Evolutionary conservation across 2,329 filamentous ascomycete genomes (phyloP), one percentile per base, ranked within the genome.

Genomic region (Claviceps sp.): DNA sequence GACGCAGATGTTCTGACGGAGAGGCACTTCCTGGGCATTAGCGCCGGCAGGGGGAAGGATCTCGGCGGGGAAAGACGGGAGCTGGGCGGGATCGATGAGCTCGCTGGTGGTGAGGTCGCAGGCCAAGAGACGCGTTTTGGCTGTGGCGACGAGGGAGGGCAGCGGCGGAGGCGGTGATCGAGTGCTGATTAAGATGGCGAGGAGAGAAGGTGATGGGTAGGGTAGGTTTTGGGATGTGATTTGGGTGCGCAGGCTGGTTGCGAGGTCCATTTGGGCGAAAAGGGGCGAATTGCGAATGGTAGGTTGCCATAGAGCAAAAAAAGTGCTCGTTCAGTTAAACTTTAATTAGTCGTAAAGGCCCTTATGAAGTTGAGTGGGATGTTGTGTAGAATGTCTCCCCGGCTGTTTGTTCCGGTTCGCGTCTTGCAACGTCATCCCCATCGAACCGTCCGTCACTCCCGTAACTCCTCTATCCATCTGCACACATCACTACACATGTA

Each of bases 81-180:
- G 49, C 48, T 64, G 54, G 55, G 67, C 55, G 18, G 72, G 37
- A 61, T 77, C 66, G 54, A 83, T 62, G 52, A 81, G 61, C 3
- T 72, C 70, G 51, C 56, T 56, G 37, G 59, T 57, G 1, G 84
- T 84, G 56, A 97, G 78, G 69, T 96, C 87, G 40, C 84, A 79
- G 34, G 84, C 78, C 5, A 96, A 78, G 11, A 97, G 73, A 51
- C 89, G 88, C 59, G 89, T 85, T 57, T 86, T 81, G 40, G 86
- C 86, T 2, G 89, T 93, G 55, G 89, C 87, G 52, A 86, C 74
- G 20, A 95, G 75, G 4, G 85, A 84, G 30, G 81, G 78, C 1
- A 89, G 67, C 0, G 87, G 83, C 1, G 79, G 81, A 16, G 73
- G 72, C 45, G 71, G 76, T 64, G 58, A 77, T 67, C 66, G 77